Evolutionary conservation across 805 yeast genomes (phyloP).

Genomic region (Starmerella davenportii): DNA sequence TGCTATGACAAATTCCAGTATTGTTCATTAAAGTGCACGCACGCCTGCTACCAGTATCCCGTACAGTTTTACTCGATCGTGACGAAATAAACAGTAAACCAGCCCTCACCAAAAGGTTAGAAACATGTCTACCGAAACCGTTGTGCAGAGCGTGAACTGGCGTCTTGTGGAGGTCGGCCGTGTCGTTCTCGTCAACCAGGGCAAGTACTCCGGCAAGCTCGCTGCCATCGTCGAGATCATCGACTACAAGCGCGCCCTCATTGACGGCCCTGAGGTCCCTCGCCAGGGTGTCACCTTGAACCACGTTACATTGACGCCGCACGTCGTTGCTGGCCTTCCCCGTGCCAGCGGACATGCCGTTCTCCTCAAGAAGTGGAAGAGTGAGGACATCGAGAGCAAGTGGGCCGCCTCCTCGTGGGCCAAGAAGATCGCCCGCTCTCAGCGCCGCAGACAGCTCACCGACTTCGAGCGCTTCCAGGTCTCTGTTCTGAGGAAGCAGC

Average conservation of each 20-base stretch:
- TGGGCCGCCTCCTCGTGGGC: conserved; percentile 96
- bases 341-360: conserved; percentile 83
- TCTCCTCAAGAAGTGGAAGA: conserved; percentile 83
- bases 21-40: no score
- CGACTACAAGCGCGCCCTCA: conserved; percentile 95
- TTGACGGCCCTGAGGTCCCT: conserved; percentile 92
- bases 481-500: conserved; percentile 90
- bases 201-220: conserved; percentile 55
- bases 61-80: not conserved
- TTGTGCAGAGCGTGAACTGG: conserved; percentile 96
- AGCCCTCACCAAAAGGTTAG: conserved; percentile 9
- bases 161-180: conserved; percentile 99
- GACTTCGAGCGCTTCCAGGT: conserved; percentile 99
- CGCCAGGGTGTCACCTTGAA: conserved; percentile 84
- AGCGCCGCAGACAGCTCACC: conserved; percentile 78
- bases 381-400: conserved; percentile 71
- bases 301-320: conserved; percentile 82
- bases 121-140: conserved; percentile 47
- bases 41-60: not conserved
- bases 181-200: conserved; percentile 80
- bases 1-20: no score
- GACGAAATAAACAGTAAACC: not conserved
- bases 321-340: conserved; percentile 68
- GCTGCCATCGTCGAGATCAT: conserved; percentile 97
- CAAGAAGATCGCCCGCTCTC: conserved; percentile 89